Evolutionary conservation across 257 asterid species (phyloP).

Genomic region (Solanum medicagineum): DNA sequence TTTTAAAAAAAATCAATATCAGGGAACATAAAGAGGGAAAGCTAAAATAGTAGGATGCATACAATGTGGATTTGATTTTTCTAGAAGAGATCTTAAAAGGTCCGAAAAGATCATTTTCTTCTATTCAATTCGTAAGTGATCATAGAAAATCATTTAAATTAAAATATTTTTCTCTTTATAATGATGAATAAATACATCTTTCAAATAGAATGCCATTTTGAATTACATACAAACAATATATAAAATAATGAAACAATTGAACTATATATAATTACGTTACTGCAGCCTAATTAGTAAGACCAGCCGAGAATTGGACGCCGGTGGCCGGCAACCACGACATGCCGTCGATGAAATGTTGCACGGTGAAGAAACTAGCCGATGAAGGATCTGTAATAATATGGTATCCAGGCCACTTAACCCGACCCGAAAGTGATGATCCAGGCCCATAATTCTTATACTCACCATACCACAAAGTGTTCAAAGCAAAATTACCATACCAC

Average conservation of each 20-base stretch:
- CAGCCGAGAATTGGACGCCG: constrained; percentile 59
- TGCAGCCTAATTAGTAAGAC: constrained; percentile 20
- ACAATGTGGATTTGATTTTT: no score
- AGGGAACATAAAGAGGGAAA: no score
- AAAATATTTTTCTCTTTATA: no score
- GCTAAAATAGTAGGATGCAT: no score
- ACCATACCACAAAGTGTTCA: constrained; percentile 77
- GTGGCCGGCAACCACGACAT: constrained; percentile 86
- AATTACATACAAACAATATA: neutral
- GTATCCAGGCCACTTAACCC: constrained; percentile 80
- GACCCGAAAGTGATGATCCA: constrained; percentile 46
- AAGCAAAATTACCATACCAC: constrained; percentile 72
- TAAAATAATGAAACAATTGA: neutral
- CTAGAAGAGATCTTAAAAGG: no score
- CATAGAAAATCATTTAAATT: no score
- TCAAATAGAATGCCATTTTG: neutral
- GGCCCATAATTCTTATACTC: constrained; percentile 94
- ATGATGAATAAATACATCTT: no score
- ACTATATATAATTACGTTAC: neutral
- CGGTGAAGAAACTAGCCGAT: constrained; percentile 58
- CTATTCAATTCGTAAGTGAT: no score
- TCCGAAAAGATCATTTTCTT: no score
- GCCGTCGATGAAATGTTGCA: constrained; percentile 63
- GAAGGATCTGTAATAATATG: constrained; percentile 53
- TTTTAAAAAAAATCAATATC: no score